These are phyloP conservation scores for Candida sonorensis DNA, from an alignment of 805 yeast species.

Conservation along the genomic window DNA sequence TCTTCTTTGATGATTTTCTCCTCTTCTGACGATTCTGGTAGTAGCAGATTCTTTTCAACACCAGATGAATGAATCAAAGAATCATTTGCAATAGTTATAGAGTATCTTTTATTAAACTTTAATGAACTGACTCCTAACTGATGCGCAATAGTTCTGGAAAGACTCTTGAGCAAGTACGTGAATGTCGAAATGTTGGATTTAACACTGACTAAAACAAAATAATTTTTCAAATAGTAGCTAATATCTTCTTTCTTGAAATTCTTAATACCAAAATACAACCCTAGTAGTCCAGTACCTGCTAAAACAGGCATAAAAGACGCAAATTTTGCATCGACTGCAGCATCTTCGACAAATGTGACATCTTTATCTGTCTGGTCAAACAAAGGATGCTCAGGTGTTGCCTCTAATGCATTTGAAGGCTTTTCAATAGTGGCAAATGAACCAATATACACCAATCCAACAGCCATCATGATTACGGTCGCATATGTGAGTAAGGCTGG, in stretches of 20 bases:
- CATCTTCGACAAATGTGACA: slow-evolving; percentile 8
- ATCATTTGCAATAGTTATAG: slow-evolving; percentile 36
- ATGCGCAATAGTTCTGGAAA: slow-evolving; percentile 24
- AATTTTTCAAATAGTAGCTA: slow-evolving; percentile 27
- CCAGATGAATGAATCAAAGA: slow-evolving; percentile 32
- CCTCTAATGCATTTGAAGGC: slow-evolving; percentile 25
- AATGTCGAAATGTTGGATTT: slow-evolving; percentile 27
- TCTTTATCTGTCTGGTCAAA: slow-evolving; percentile 38
- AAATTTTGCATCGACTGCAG: slow-evolving; percentile 18
- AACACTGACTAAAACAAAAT: slow-evolving; percentile 29
- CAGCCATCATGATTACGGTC: slow-evolving; percentile 15
- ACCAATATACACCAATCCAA: slow-evolving; percentile 28
- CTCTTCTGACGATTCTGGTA: slow-evolving; percentile 26
- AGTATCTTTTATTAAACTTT: slow-evolving; percentile 29
- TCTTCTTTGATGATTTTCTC: slow-evolving; percentile 25
- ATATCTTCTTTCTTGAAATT: slow-evolving; percentile 27
- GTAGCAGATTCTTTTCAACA: slow-evolving; percentile 23
- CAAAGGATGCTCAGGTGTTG: slow-evolving; percentile 30
- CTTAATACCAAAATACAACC: slow-evolving; percentile 32
- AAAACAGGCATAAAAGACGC: slow-evolving; percentile 39
- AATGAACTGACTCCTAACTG: slow-evolving; percentile 21
- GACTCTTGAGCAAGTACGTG: slow-evolving; percentile 20
- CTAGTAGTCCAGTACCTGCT: slow-evolving; percentile 33
- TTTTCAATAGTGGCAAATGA: slow-evolving; percentile 28
- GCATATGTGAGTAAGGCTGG: slow-evolving; percentile 13